Base-by-base conservation (phyloP, 2,329 filamentous ascomycete genomes). In the Pseudogymnoascus sp. region DNA sequence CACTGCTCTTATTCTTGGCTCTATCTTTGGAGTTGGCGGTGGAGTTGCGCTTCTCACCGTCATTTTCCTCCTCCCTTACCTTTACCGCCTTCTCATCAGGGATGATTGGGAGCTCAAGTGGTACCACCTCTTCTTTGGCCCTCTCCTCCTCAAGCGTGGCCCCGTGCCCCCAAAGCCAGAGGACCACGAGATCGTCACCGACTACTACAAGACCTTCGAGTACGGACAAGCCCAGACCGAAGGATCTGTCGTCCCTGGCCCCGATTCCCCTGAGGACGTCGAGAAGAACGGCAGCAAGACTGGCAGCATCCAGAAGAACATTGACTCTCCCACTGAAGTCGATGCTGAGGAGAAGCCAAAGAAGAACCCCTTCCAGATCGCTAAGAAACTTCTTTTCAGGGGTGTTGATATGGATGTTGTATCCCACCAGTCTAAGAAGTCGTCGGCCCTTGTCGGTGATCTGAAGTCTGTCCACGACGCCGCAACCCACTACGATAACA, bases 401-500 rank as follows among this genome's bases (percentile, higher is more conserved):
- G 82, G 82, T 66, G 76, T 78, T 12, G 75, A 77, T 61, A 68
- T 75, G 60, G 78, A 79, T 59, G 72, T 79, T 60, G 71, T 79
- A 62, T 72, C 70, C 42, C 70, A 69, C 59, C 76, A 77, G 66
- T 21, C 28, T 8, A 73, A 66, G 62, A 73, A 75, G 67, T 72
- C 75, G 64, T 77, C 77, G 47, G 74, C 80, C 28, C 76, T 86
- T 0, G 77, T 78, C 0, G 79, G 79, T 1, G 78, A 85, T 63
- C 72, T 85, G 1, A 78, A 81, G 28, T 79, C 79, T 63, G 77
- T 84, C 63, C 82, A 87, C 70, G 82, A 82, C 14, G 78, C 77
- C 62, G 87, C 87, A 6, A 73, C 78, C 65, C 88, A 89, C 74
- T 89, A 88, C 70, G 76, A 83, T 67, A 89, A 89, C 72, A 84